Base-by-base conservation (phyloP, 768 basidiomycete species). In the Butyriboletus loyo region DNA sequence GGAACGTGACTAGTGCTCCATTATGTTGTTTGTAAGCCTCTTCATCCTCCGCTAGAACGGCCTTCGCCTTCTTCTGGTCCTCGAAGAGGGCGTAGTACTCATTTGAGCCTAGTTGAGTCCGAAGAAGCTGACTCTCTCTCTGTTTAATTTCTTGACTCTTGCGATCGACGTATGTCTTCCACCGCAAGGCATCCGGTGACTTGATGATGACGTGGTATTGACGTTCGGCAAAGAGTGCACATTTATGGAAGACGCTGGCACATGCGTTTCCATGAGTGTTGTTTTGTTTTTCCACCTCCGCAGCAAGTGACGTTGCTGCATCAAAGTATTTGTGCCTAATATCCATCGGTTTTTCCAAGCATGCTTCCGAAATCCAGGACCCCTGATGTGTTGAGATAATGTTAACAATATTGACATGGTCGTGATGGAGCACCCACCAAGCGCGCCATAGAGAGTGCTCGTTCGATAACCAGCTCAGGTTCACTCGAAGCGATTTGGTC, bases 281-380 rank as follows among this genome's bases (percentile, higher is more conserved):
- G 7, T 48, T 59, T 34, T 57, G 52, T 19, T 70, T 64, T 51
- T 57, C 60, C 19, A 63, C 53, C 37, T 61, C 44, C 25, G 52
- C 38, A 36, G 75, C 62, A 27, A 77, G 60, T 1, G 58, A 41
- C 3, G 77, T 74, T 0, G 93, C 90, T 0, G 78, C 76, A 17
- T 79, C 73, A 65, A 98, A 98, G 66, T 83, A 95, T 4, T 77
- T 74, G 0, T 72, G 62, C 55, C 80, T 79, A 47, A 97, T 92
- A 27, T 85, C 80, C 15, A 78, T 74, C 0, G 93, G 84, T 42
- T 87, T 88, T 60, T 88, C 85, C 25, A 96, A 67, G 52, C 88
- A 89, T 2, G 97, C 93, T 61, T 90, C 85, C 7, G 91, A 81
- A 22, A 83, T 86, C 97, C 97, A 99, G 11, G 86, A 78, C 10